Conservation (phyloP, 108 stramenopile genomes). For the Pseudonitzschia multiseries region DNA sequence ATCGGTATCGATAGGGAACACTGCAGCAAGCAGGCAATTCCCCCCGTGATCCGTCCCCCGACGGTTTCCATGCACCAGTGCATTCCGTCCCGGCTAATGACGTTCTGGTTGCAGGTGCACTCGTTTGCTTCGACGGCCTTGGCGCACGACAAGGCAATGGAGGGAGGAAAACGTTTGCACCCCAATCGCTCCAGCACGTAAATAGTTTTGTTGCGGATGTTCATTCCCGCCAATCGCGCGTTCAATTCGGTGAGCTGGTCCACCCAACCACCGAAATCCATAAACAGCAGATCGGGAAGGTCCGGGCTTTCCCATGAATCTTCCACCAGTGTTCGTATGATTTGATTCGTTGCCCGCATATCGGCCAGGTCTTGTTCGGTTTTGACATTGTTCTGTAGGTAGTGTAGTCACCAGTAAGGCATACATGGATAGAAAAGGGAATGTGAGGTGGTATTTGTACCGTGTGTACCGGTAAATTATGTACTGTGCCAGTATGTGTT, state of each 20-base stretch:
- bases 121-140: not conserved
- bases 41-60: slow-evolving; percentile 35
- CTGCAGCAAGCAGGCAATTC: slow-evolving; percentile 39
- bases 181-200: slow-evolving; percentile 37
- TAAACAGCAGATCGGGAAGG: slow-evolving; percentile 25
- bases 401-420: too few species aligned
- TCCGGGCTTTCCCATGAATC: slow-evolving; percentile 17
- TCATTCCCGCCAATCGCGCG: slow-evolving; percentile 31
- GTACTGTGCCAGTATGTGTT: too few species aligned
- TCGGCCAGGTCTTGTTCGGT: slow-evolving; percentile 24
- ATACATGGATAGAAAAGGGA: too few species aligned
- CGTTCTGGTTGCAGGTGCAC: slow-evolving; percentile 23
- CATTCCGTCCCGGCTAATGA: slow-evolving; percentile 42
- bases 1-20: slow-evolving; percentile 28
- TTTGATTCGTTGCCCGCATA: slow-evolving; percentile 24
- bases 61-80: slow-evolving; percentile 47
- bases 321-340: slow-evolving; percentile 27
- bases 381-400: slow-evolving; percentile 30
- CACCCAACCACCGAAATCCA: slow-evolving; percentile 31
- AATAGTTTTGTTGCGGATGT: slow-evolving; percentile 13
- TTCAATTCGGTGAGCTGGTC: slow-evolving; percentile 40
- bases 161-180: slow-evolving; percentile 20
- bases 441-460: too few species aligned
- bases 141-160: slow-evolving; percentile 39
- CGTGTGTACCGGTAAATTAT: too few species aligned